These are phyloP conservation scores for Colletotrichum shisoi DNA, from an alignment of 2,329 filamentous ascomycete genomes.

Conservation along the genomic window DNA sequence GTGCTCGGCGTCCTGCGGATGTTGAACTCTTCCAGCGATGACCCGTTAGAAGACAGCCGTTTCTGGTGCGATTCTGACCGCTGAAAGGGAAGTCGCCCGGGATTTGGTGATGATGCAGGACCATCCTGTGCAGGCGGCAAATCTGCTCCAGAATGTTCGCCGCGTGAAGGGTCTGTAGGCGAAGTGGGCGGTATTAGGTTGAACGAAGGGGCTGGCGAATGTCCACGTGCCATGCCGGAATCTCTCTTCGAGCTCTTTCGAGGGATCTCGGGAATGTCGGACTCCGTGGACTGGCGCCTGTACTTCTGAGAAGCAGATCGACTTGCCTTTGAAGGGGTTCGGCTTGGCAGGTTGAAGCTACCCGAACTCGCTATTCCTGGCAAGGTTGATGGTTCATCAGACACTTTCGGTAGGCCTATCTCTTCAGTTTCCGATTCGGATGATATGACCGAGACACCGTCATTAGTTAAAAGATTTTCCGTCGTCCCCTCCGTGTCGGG, in stretches of 20 bases:
- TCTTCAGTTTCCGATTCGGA: slow-evolving; percentile 56
- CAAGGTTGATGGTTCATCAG: slow-evolving; percentile 63
- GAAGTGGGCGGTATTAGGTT: slow-evolving; percentile 43
- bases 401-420: slow-evolving; percentile 52
- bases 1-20: slow-evolving; percentile 49
- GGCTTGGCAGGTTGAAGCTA: slow-evolving; percentile 69
- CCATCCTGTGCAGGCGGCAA: not conserved
- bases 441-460: slow-evolving; percentile 52
- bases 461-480: slow-evolving; percentile 55
- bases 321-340: slow-evolving; percentile 67
- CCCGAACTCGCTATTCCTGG: slow-evolving; percentile 67
- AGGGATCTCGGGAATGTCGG: slow-evolving; percentile 67
- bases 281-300: slow-evolving; percentile 46
- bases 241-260: slow-evolving; percentile 76
- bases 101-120: slow-evolving; percentile 22
- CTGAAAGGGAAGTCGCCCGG: slow-evolving; percentile 61
- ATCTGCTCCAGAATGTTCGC: slow-evolving; percentile 22
- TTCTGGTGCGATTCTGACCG: slow-evolving; percentile 60
- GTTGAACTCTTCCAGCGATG: slow-evolving; percentile 60
- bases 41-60: slow-evolving; percentile 57
- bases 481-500: slow-evolving; percentile 31
- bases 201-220: slow-evolving; percentile 49
- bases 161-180: slow-evolving; percentile 29
- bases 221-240: slow-evolving; percentile 53
- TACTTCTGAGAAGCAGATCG: slow-evolving; percentile 49